Evolutionary conservation across 2,329 filamentous ascomycete species (phyloP).

Genomic region (Apiospora saccharicola): DNA sequence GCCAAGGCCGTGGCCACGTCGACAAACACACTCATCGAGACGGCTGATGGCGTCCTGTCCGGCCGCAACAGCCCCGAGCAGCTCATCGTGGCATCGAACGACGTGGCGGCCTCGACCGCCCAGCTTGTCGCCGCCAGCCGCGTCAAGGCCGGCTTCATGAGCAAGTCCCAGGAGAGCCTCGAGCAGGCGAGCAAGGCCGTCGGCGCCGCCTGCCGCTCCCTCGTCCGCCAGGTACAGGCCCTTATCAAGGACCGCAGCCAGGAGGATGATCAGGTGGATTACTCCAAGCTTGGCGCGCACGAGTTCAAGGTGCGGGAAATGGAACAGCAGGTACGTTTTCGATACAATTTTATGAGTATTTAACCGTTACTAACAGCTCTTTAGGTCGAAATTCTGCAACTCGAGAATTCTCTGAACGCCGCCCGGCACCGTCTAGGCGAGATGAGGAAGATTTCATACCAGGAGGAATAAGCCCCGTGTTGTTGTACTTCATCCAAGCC

Average conservation of each 20-base stretch:
- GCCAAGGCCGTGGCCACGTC: constrained; percentile 94
- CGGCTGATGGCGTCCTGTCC: constrained; percentile 92
- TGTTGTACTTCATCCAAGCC: not conserved
- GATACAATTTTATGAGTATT: not conserved
- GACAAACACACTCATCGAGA: constrained; percentile 97
- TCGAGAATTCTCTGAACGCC: constrained; percentile 84
- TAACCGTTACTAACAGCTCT: constrained; percentile 32
- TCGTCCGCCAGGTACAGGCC: constrained; percentile 92
- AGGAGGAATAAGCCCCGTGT: constrained; percentile 59
- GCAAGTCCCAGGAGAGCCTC: constrained; percentile 90
- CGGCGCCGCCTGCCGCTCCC: constrained; percentile 81
- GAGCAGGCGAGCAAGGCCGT: constrained; percentile 94
- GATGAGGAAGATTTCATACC: constrained; percentile 97
- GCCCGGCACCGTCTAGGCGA: constrained; percentile 88
- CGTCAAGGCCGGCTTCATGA: constrained; percentile 98
- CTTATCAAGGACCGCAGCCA: constrained; percentile 89
- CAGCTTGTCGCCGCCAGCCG: constrained; percentile 94
- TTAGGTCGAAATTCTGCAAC: constrained; percentile 94
- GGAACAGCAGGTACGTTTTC: constrained; percentile 89
- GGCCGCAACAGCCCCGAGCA: constrained; percentile 94
- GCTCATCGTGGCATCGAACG: constrained; percentile 96
- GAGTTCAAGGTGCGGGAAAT: constrained; percentile 99
- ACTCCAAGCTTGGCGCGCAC: constrained; percentile 84
- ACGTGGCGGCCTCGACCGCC: constrained; percentile 94
- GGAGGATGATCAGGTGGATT: constrained; percentile 87